These are phyloP conservation scores for Monosporozyma siamensis DNA, from an alignment of 805 yeast genomes.

Conservation along the genomic window DNA sequence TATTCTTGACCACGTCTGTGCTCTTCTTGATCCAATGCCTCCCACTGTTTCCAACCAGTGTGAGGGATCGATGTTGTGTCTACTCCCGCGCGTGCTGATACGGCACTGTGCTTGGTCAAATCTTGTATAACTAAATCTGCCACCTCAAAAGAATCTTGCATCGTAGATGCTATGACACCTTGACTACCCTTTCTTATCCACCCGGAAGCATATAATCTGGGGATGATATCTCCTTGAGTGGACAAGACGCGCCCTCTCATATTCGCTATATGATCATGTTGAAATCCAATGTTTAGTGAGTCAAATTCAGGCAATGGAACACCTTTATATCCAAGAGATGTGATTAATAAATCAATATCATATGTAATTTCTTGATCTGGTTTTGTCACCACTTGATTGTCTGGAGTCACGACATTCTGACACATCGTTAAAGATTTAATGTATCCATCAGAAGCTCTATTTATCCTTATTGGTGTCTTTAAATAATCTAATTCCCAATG, in stretches of 20 bases:
- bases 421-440: slow-evolving; percentile 22
- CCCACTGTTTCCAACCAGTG: slow-evolving; percentile 29
- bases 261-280: slow-evolving; percentile 41
- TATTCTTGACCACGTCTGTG: slow-evolving; percentile 10
- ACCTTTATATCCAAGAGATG: slow-evolving; percentile 80
- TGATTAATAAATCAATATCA: slow-evolving; percentile 57
- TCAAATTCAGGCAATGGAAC: slow-evolving; percentile 50
- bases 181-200: slow-evolving; percentile 84
- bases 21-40: slow-evolving; percentile 19
- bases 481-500: slow-evolving; percentile 66
- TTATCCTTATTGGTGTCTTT: slow-evolving; percentile 50
- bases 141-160: slow-evolving; percentile 72
- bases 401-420: slow-evolving; percentile 15
- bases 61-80: slow-evolving; percentile 10
- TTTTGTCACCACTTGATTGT: slow-evolving; percentile 18
- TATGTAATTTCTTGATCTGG: slow-evolving; percentile 17
- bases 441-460: slow-evolving; percentile 31
- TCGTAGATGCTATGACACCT: slow-evolving; percentile 87
- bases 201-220: slow-evolving; percentile 70
- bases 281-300: slow-evolving; percentile 42
- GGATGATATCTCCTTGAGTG: slow-evolving; percentile 15
- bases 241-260: slow-evolving; percentile 36
- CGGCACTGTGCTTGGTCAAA: slow-evolving; percentile 6
- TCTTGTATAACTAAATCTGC: slow-evolving; percentile 60
- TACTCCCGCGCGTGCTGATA: background rate